Conservation (phyloP, 164 flowering plant species). For the Aristolochia fimbriata region DNA sequence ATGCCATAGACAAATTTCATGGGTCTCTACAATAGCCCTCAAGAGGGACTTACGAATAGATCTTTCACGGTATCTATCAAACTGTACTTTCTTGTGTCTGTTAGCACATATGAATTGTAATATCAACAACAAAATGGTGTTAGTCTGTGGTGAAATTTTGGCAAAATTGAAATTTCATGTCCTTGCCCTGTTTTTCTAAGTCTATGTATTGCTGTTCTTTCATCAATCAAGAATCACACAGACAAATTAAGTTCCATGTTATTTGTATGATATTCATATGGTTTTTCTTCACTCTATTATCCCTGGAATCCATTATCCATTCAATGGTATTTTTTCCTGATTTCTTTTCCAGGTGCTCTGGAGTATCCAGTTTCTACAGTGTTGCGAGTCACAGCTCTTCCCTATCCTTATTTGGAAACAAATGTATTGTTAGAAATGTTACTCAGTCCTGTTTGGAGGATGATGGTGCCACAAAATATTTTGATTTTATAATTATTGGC, state of each 20-base stretch:
- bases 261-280: neutral
- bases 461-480: constrained; percentile 45
- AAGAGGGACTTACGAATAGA: constrained; percentile 30
- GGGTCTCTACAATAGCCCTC: constrained; percentile 25
- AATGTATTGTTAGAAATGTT: constrained; percentile 18
- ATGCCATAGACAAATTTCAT: constrained; percentile 14
- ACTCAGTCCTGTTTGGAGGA: constrained; percentile 33
- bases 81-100: neutral
- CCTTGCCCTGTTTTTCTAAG: no score
- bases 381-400: constrained; percentile 15
- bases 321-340: neutral
- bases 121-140: neutral
- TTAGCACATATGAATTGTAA: neutral
- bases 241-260: no score
- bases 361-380: constrained; percentile 31
- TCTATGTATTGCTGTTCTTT: neutral
- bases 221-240: neutral
- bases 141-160: no score
- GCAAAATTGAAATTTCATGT: neutral
- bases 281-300: neutral
- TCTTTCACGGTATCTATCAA: constrained; percentile 24
- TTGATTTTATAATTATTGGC: constrained; percentile 86
- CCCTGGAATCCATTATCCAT: neutral
- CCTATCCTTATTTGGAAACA: constrained; percentile 11
- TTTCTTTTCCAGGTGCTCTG: constrained; percentile 35